phyloP scores from a whole-genome alignment of 2,329 filamentous ascomycete species.

The Calycina herbarum region DNA sequence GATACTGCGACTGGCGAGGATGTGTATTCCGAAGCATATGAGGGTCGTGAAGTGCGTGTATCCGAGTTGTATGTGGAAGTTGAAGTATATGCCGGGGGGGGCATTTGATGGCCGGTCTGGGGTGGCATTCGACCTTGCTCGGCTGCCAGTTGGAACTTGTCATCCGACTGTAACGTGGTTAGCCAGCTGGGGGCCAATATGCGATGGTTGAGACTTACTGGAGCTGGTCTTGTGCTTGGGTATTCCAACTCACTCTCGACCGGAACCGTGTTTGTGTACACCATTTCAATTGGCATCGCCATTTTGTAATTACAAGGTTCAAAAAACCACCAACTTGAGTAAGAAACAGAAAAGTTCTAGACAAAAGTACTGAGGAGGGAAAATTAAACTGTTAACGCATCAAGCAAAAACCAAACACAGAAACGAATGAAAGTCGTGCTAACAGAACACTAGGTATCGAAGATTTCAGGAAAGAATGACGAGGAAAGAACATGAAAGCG shows the following conservation, averaged over 20 bases:
- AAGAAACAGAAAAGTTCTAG: not conserved
- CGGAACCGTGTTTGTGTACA: not conserved
- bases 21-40: not conserved
- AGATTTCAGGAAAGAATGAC: not conserved
- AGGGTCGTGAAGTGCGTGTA: not conserved
- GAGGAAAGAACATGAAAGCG: not conserved
- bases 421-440: conserved; percentile 1
- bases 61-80: no score
- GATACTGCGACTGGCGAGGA: not conserved
- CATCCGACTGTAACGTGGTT: not conserved
- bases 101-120: not conserved
- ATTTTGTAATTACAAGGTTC: not conserved
- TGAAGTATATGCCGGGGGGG: not conserved
- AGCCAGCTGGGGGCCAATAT: not conserved
- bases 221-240: not conserved
- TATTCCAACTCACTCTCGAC: not conserved
- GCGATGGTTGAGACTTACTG: not conserved
- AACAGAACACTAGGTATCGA: not conserved
- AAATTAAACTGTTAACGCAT: not conserved
- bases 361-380: not conserved
- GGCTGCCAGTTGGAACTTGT: not conserved
- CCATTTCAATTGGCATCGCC: not conserved
- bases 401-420: conserved; percentile 1
- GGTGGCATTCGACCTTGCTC: not conserved
- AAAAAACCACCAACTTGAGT: not conserved